Percentiles rank a stretch among this genome's conserved stretches.
Conservation (phyloP, 371 early-diverging fungal species). For the Massospora cicadina region DNA sequence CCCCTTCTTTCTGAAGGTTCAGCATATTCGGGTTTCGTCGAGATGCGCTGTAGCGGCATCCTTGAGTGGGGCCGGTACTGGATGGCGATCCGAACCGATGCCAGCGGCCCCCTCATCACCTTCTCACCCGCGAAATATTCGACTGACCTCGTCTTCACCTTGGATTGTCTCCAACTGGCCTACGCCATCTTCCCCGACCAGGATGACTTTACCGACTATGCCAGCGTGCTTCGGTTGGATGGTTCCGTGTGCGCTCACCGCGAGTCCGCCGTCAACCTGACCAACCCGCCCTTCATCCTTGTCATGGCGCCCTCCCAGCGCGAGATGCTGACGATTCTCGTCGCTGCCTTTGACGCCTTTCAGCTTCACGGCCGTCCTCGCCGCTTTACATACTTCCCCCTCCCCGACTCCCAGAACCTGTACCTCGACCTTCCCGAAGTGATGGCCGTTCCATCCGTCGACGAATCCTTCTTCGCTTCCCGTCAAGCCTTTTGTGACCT, state of each 20-base stretch:
- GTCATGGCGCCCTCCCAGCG: constrained; percentile 24
- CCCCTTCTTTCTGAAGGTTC: constrained; percentile 7
- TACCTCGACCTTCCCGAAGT: constrained; percentile 8
- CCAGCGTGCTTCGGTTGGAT: constrained; percentile 25
- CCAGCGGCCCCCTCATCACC: constrained; percentile 25
- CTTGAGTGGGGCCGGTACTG: constrained; percentile 41
- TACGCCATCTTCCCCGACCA: constrained; percentile 55
- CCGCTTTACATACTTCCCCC: not conserved
- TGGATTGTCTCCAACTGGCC: constrained; percentile 33
- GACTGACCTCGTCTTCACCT: constrained; percentile 25
- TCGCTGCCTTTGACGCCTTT: constrained; percentile 25
- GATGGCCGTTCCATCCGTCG: not conserved
- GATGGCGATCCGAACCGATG: constrained; percentile 31
- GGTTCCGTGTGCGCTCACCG: constrained; percentile 13
- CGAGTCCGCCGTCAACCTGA: constrained; percentile 3
- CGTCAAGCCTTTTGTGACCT: not conserved
- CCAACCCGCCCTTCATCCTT: constrained; percentile 18
- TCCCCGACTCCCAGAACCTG: constrained; percentile 3
- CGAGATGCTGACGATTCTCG: constrained; percentile 23
- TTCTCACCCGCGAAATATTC: constrained; percentile 33
- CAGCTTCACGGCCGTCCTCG: constrained; percentile 27
- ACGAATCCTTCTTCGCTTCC: not conserved
- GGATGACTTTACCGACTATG: constrained; percentile 23
- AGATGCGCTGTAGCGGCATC: constrained; percentile 30
- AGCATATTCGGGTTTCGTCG: constrained; percentile 21